Base-by-base conservation (phyloP, 257 asterid species). In the Phtheirospermum japonicum region DNA sequence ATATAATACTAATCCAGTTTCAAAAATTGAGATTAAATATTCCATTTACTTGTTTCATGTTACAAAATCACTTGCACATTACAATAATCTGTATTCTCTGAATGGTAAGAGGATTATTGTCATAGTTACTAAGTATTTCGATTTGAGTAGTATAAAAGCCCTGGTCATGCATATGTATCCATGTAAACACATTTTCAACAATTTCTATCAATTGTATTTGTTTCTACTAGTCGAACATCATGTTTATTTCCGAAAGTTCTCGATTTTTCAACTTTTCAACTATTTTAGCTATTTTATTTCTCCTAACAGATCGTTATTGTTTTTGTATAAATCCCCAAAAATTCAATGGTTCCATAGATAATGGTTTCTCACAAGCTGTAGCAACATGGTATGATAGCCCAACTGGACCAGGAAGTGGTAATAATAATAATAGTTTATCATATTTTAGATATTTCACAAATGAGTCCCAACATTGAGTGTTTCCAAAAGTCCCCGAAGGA, bases 361-460 rank as follows among this genome's bases (percentile, higher is more conserved):
- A 17, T 13, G 53, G 53, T 46, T 46, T 46, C 23, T 46, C 53
- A 14, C 18, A 14, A 4, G 53, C 53, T 12, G 53, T 46, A 4
- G 53, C 53, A 46, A 46, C 53, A 46, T 46, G 53, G 53, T 46
- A 46, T 45, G 52, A 17, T 7, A n/a, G 14, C 17, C 16, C 52
- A 12, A 45, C 5, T 45, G 52, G 52, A 45, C 8, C 52, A 12
- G 52, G 52, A 45, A 45, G 52, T n/a, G 52, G 52, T 45, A 45
- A 9, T n/a, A 45, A 45, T 9, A 11, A 9, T 9, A 45, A 46
- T 14, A 3, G 2, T 2, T 7, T 1, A 37, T 37, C 43, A 0
- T 9, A 9, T 9, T 37, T 37, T 37, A 8, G n/a, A n/a, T 1
- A 8, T 37, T 8, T 37, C 11, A 37, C 43, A 9, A 37, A 9